Evolutionary conservation across 805 yeast genomes (phyloP), one percentile per base, ranked within the genome.

Genomic region (Pichia phayaonensis): DNA sequence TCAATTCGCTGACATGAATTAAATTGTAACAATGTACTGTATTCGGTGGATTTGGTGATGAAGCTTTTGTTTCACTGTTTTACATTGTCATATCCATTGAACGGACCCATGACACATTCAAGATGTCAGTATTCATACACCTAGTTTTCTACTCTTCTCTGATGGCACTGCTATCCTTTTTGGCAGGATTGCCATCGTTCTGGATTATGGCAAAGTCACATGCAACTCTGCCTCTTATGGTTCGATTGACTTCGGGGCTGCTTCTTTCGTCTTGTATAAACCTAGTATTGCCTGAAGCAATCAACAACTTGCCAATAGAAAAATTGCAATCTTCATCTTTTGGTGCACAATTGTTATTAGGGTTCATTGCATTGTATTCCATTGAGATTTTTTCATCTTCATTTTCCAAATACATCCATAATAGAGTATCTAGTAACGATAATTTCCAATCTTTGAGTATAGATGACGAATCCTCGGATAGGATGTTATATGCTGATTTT

Each of bases 271-370:
- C 57, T 4, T 43, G 51, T 23, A n/a, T 54, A 1, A 47, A 45
- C 3, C 34, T 54, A 13, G 52, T 54, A 4, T 39, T 54, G 18
- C 57, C 57, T 13, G 57, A 54, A 18, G 49, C 53, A 16, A 40
- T 52, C 15, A 36, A 44, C 2, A 27, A 52, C 13, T 23, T 52
- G n/a, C 41, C 49, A 8, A 26, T 31, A 10, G 39, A 42, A 5
- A n/a, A 36, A 8, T 12, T 40, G 10, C 15, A 34, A 4, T 47
- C 53, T n/a, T 15, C 45, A 4, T 41, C 44, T 3, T 36, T 43
- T 8, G 57, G 57, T 5, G 49, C 52, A 2, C 41, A 49, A 24
- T 38, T 49, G 15, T 31, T 52, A 16, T 39, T 54, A n/a, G 57
- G 57, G 15, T 54, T 54, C 22, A 18, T 51, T n/a, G 40, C 40